These are phyloP conservation scores for Corniculantispora saksenae DNA, from an alignment of 2,329 filamentous ascomycete species.

Conservation along the genomic window DNA sequence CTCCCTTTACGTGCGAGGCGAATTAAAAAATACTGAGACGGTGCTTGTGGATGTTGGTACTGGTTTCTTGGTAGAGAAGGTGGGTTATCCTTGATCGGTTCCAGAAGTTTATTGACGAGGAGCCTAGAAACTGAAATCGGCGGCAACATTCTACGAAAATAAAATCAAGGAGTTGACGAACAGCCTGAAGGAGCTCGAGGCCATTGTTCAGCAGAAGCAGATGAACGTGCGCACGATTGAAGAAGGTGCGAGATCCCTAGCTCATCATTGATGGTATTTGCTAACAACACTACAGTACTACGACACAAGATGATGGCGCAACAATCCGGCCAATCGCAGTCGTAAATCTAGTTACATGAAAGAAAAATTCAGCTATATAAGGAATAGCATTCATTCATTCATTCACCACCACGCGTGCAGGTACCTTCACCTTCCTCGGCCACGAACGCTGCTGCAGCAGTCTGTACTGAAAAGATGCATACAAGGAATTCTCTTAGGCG, in stretches of 20 bases:
- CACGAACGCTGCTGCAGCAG: background rate
- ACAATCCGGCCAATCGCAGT: slow-evolving; percentile 19
- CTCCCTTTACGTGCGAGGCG: slow-evolving; percentile 89
- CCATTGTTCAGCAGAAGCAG: slow-evolving; percentile 69
- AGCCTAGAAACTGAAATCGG: slow-evolving; percentile 52
- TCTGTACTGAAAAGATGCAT: slow-evolving; percentile 27
- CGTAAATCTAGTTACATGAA: background rate
- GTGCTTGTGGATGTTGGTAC: slow-evolving; percentile 93
- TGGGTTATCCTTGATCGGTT: slow-evolving; percentile 30
- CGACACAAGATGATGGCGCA: slow-evolving; percentile 38
- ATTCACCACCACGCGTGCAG: background rate
- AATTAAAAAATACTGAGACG: slow-evolving; percentile 69
- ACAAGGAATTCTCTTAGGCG: slow-evolving; percentile 34
- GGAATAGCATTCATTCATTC: too few species aligned
- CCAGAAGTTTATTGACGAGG: background rate
- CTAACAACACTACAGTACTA: slow-evolving; percentile 34
- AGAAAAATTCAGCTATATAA: too few species aligned
- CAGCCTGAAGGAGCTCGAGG: slow-evolving; percentile 58
- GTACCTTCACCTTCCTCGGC: background rate
- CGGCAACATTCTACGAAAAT: slow-evolving; percentile 56
- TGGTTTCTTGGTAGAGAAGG: slow-evolving; percentile 94
- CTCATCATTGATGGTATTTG: background rate
- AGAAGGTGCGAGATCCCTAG: slow-evolving; percentile 63
- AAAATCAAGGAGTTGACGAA: slow-evolving; percentile 55
- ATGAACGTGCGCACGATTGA: slow-evolving; percentile 84